Evolutionary conservation across 768 basidiomycete genomes (phyloP), one percentile per base, ranked within the genome.

Genomic region (Tulasnella sp.): DNA sequence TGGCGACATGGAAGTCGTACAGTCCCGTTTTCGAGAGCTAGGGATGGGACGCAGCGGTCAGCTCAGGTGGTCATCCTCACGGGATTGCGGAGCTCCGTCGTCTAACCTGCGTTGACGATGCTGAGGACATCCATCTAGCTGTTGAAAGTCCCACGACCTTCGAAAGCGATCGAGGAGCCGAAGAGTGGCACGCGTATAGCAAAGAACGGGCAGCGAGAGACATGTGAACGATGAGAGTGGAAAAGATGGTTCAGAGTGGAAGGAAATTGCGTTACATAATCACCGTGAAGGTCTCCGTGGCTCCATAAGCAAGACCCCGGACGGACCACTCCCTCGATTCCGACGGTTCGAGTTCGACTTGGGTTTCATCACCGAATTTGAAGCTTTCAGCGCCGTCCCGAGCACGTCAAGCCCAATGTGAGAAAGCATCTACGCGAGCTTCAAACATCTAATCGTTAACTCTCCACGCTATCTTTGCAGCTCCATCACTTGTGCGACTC

Each of bases 1-100:
- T 83, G 74, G 88, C 79, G 62, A 92, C 79, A 78, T 99, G 95
- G 78, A 95, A 95, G 77, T 95, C 92, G 77, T 95, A 94, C 4
- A 98, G 83, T 0, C 87, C 86, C 0, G 95, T 98, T 77, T 86
- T 87, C 71, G 75, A 79, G 37, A 88, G 80, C 85, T 87, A 72
- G 40, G 62, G 42, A 41, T 37, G 9, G 40, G 19, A 26, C 7
- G n/a, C 35, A 16, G 35, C 32, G 17, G 52, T 59, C 26, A 59
- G 52, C 52, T 59, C 26, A 59, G 52, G 11, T 29, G 26, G 52
- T 59, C 52, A 16, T 59, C 40, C n/a, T 40, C 16, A 11, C 52
- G 52, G 52, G 52, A 59, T 59, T 29, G 52, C 52, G 52, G 52
- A 59, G 52, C 9, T 59, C 52, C 52, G 52, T 59, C 26, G 52